Conservation (phyloP, 305 asterid species). For the Fraxinus paxiana region DNA sequence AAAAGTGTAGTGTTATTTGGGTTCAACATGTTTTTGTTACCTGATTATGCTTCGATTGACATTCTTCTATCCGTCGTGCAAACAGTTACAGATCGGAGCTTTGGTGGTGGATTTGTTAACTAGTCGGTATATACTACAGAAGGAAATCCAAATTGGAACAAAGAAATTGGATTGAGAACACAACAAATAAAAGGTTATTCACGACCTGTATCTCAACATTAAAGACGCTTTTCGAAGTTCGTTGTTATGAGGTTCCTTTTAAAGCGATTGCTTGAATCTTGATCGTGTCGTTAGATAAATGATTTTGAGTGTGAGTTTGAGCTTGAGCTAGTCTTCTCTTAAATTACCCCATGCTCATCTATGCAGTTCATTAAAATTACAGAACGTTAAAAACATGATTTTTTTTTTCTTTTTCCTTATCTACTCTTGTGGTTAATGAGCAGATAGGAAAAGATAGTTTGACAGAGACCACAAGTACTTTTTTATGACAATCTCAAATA, state of each 20-base stretch:
- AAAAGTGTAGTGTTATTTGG: not conserved
- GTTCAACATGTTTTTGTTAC: not conserved
- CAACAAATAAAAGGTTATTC: not conserved
- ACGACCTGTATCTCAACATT: not conserved
- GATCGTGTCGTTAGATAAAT: not conserved
- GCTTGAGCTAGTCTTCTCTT: not conserved
- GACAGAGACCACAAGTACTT: not conserved
- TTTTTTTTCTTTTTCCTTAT: not conserved
- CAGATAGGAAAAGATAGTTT: not conserved
- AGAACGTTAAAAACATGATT: not conserved
- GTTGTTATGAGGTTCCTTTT: not conserved
- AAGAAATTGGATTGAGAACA: not conserved
- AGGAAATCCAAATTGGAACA: not conserved
- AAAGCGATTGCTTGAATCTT: not conserved
- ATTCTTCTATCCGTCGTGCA: not conserved
- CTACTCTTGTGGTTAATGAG: not conserved
- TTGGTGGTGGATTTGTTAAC: not conserved
- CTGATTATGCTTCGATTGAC: not conserved
- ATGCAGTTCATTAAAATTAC: not conserved
- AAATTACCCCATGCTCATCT: not conserved
- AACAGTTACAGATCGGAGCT: not conserved
- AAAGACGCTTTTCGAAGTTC: not conserved
- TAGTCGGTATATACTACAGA: not conserved
- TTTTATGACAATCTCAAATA: not conserved
- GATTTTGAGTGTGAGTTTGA: not conserved